Conservation (phyloP, 2,329 filamentous ascomycete genomes). For the Ophiocordyceps camponoti-leonardi region DNA sequence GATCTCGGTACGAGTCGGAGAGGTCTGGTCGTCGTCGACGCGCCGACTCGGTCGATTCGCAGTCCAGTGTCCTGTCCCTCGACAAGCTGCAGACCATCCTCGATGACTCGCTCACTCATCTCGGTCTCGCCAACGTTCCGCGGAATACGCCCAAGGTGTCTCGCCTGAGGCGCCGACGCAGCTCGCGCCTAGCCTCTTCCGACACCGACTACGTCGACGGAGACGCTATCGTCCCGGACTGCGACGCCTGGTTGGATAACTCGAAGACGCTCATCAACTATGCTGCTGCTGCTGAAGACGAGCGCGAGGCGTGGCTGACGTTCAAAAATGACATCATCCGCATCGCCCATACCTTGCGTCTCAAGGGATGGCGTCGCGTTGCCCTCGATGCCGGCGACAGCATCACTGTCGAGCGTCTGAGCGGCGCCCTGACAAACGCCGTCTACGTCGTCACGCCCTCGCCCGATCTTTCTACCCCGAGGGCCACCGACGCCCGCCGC, state of each 20-base stretch:
- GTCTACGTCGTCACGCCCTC: conserved; percentile 90
- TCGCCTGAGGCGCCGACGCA: conserved; percentile 21
- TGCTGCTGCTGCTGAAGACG: conserved; percentile 47
- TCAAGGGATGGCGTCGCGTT: conserved; percentile 84
- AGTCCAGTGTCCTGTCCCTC: conserved; percentile 55
- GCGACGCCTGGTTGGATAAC: conserved; percentile 76
- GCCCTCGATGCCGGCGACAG: conserved; percentile 51
- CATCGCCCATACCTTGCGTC: conserved; percentile 68
- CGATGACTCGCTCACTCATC: conserved; percentile 42
- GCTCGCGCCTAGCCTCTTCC: conserved; percentile 38
- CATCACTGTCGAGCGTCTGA: conserved; percentile 59
- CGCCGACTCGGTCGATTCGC: conserved; percentile 42
- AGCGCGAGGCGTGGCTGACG: conserved; percentile 58
- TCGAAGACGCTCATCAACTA: conserved; percentile 58
- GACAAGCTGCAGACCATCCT: conserved; percentile 70
- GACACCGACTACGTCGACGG: conserved; percentile 75
- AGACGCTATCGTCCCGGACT: conserved; percentile 69
- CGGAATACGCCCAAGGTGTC: conserved; percentile 22
- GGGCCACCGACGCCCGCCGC: conserved; percentile 22
- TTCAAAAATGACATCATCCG: conserved; percentile 92
- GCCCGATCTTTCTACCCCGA: conserved; percentile 26
- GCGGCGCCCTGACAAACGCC: conserved; percentile 87
- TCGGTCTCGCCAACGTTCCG: conserved; percentile 30
- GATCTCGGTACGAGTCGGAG: background rate
- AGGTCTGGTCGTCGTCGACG: conserved; percentile 5